Evolutionary conservation across 495 filamentous ascomycete genomes (phyloP).

Genomic region (Tuber indicum): DNA sequence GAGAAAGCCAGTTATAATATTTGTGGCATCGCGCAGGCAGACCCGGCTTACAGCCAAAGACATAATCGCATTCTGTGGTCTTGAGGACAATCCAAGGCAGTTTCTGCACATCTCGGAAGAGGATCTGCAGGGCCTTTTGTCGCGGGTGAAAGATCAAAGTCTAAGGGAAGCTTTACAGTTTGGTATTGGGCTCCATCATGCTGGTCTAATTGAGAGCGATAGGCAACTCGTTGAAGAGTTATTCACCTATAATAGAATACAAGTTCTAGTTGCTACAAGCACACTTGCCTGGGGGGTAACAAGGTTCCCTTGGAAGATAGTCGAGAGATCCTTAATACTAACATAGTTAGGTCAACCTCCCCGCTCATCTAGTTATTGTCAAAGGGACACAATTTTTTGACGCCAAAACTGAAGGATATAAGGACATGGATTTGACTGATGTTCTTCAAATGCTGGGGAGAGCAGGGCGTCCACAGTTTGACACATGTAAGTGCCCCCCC

Average conservation of each 20-base stretch:
- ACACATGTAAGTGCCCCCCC: conserved; percentile 51
- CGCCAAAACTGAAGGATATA: conserved; percentile 94
- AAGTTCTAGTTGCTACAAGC: conserved; percentile 92
- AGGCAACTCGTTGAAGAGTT: conserved; percentile 85
- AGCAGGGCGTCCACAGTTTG: conserved; percentile 93
- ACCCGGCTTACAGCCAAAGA: conserved; percentile 92
- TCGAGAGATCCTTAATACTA: background rate
- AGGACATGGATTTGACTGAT: conserved; percentile 98
- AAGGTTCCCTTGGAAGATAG: background rate
- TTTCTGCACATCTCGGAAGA: conserved; percentile 94
- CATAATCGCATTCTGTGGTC: conserved; percentile 92
- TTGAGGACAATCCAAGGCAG: conserved; percentile 93
- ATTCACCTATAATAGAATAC: conserved; percentile 96
- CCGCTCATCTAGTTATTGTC: conserved; percentile 92
- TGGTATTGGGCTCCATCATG: conserved; percentile 95
- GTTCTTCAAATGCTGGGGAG: conserved; percentile 97
- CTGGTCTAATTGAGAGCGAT: conserved; percentile 91
- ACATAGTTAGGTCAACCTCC: conserved; percentile 61
- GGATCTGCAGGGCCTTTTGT: conserved; percentile 75
- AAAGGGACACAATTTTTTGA: conserved; percentile 99
- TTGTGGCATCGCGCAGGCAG: conserved; percentile 91
- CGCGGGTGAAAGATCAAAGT: conserved; percentile 83
- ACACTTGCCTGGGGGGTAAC: conserved; percentile 86
- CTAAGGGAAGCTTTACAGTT: conserved; percentile 87
- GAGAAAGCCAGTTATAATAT: conserved; percentile 95